phyloP scores from a whole-genome alignment of 2,329 filamentous ascomycete genomes.

The Pochonia chlamydosporia region DNA sequence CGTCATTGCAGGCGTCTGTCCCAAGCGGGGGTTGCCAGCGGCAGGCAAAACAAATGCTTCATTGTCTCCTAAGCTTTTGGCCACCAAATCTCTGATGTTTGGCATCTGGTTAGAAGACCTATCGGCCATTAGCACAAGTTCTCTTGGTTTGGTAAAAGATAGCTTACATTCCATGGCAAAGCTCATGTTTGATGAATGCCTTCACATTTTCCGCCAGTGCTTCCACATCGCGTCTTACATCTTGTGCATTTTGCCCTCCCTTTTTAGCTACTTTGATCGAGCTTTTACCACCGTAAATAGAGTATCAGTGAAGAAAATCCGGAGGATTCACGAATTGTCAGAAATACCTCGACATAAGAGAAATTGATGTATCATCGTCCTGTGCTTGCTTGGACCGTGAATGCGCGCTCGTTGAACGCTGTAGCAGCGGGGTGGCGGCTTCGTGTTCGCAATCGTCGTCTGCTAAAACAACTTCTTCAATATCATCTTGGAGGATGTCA shows the following conservation, averaged over 20 bases:
- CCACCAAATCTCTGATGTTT: background rate
- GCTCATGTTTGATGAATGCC: slow-evolving; percentile 1
- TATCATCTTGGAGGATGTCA: background rate
- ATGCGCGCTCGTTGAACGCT: background rate
- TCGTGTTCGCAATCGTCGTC: background rate
- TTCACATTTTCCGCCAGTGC: slow-evolving; percentile 1
- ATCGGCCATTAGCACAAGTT: background rate
- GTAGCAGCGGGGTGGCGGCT: background rate
- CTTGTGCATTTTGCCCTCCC: background rate
- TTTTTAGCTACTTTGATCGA: background rate
- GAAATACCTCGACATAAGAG: background rate
- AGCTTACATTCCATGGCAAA: slow-evolving; percentile 3
- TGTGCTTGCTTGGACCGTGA: background rate
- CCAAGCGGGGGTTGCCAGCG: background rate
- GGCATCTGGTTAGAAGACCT: background rate
- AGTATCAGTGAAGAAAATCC: background rate
- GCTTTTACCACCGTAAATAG: background rate
- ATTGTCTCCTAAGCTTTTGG: background rate
- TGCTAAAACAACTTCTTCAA: background rate
- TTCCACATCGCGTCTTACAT: slow-evolving; percentile 5
- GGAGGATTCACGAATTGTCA: background rate
- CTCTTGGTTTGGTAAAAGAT: background rate
- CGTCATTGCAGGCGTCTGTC: background rate
- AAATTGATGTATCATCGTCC: background rate
- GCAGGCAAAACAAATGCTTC: background rate